These are phyloP conservation scores for Annulohypoxylon truncatum DNA, from an alignment of 2,329 filamentous ascomycete genomes.

Conservation along the genomic window DNA sequence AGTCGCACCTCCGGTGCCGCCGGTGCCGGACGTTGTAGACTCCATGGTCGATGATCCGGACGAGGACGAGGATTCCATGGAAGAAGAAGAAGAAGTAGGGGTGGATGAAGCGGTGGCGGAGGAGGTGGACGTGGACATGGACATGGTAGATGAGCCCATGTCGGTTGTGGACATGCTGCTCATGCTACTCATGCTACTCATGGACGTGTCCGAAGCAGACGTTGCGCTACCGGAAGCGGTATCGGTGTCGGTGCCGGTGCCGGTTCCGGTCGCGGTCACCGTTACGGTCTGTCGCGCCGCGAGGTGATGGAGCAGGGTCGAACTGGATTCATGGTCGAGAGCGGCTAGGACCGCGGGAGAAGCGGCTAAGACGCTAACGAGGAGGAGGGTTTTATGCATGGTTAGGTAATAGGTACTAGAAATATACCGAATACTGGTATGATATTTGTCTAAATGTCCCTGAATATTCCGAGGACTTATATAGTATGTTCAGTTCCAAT, in stretches of 20 bases:
- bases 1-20: background rate
- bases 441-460: background rate
- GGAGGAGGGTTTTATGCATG: conserved; percentile 7
- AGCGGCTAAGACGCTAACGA: conserved; percentile 3
- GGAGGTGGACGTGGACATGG: background rate
- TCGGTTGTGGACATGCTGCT: background rate
- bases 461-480: background rate
- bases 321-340: background rate
- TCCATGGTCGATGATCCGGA: background rate
- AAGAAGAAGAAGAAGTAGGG: background rate
- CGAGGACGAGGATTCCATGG: background rate
- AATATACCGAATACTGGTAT: background rate
- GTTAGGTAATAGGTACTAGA: too few relatives aligned
- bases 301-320: background rate
- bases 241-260: background rate
- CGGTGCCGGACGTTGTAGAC: background rate
- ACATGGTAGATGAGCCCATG: background rate
- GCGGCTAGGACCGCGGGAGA: conserved; percentile 2
- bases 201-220: background rate
- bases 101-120: background rate
- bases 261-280: background rate
- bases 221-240: background rate
- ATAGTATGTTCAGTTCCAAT: background rate
- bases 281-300: background rate
- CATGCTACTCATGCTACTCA: background rate